These are phyloP conservation scores for Stemphylium beticola DNA, from an alignment of 2,329 filamentous ascomycete species.

Conservation along the genomic window DNA sequence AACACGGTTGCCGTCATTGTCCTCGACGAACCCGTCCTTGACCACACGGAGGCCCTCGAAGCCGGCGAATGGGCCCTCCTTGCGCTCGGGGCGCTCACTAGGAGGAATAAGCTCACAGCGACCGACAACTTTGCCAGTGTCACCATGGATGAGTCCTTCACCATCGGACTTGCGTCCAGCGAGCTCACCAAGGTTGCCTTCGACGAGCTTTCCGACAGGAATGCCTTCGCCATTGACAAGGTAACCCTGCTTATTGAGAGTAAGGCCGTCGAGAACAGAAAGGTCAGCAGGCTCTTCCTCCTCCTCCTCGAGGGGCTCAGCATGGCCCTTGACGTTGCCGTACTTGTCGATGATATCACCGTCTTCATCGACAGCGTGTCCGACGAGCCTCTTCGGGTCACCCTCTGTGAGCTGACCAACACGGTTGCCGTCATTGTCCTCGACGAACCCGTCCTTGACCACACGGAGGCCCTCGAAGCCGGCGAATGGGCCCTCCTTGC, in stretches of 20 bases:
- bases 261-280: constrained; percentile 60
- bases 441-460: constrained; percentile 71
- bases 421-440: constrained; percentile 79
- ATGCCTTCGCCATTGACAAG: constrained; percentile 61
- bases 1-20: constrained; percentile 79
- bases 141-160: constrained; percentile 63
- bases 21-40: constrained; percentile 74
- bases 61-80: constrained; percentile 73
- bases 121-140: constrained; percentile 62
- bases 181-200: constrained; percentile 63
- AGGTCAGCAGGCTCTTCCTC: constrained; percentile 54
- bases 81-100: constrained; percentile 60
- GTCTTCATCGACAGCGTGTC: constrained; percentile 78
- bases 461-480: constrained; percentile 70
- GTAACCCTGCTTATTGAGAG: constrained; percentile 64
- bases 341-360: constrained; percentile 83
- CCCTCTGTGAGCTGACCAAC: constrained; percentile 76
- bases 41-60: constrained; percentile 68
- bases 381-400: constrained; percentile 73
- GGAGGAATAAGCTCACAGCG: constrained; percentile 64
- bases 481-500: constrained; percentile 70
- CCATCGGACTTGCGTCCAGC: constrained; percentile 62
- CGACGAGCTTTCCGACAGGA: constrained; percentile 62
- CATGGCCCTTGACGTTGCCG: constrained; percentile 65
- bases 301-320: too few species aligned